These are phyloP conservation scores for Maudiozyma turicensis DNA, from an alignment of 805 yeast genomes.

Conservation along the genomic window DNA sequence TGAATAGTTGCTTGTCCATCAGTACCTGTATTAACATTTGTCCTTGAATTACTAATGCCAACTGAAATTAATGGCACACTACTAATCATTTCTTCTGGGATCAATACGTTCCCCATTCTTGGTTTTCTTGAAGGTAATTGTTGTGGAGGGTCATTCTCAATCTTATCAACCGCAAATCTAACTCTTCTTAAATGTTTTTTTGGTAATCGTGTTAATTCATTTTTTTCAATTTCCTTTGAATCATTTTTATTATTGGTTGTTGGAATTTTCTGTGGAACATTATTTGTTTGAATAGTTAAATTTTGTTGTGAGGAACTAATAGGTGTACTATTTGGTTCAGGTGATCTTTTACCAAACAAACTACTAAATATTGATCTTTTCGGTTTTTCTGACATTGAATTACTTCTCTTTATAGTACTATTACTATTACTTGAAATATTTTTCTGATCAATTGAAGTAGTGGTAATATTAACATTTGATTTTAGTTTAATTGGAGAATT, in stretches of 20 bases:
- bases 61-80: conserved; percentile 57
- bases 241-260: not conserved
- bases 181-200: conserved; percentile 47
- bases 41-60: conserved; percentile 48
- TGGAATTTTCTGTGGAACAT: not conserved
- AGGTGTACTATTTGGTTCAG: not conserved
- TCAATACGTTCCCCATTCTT: conserved; percentile 62
- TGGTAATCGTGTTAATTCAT: conserved; percentile 3
- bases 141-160: conserved; percentile 80
- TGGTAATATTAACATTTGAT: not conserved
- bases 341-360: conserved; percentile 17
- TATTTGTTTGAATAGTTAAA: not conserved
- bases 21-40: not conserved
- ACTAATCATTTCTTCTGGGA: conserved; percentile 53
- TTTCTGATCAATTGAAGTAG: not conserved
- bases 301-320: not conserved
- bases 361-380: conserved; percentile 23
- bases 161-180: conserved; percentile 64
- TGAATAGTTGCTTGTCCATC: not conserved
- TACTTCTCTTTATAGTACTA: not conserved
- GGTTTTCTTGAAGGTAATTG: conserved; percentile 87
- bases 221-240: not conserved
- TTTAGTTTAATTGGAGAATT: not conserved
- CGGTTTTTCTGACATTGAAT: conserved; percentile 19
- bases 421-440: not conserved